These are phyloP conservation scores for Meripilus lineatus DNA, from an alignment of 1,284 basidiomycete genomes.

Conservation along the genomic window DNA sequence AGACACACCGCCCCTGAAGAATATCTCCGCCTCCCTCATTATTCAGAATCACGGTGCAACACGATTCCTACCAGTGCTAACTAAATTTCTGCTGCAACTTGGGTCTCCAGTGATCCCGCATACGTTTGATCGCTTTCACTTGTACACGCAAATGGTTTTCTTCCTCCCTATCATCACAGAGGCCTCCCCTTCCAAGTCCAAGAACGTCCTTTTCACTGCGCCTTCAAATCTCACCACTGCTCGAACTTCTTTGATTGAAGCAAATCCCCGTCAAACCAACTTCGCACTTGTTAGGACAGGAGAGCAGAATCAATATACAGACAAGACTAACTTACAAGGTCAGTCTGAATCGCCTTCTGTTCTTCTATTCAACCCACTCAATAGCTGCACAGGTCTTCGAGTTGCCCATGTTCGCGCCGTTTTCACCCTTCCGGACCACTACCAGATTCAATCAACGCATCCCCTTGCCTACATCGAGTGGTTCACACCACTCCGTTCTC, in stretches of 20 bases:
- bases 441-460: neutral
- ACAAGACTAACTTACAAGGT: slow-evolving; percentile 1
- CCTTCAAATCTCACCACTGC: too few species aligned
- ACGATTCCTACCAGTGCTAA: neutral
- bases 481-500: slow-evolving; percentile 21
- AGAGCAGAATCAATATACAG: slow-evolving; percentile 4
- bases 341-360: neutral
- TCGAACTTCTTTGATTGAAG: too few species aligned
- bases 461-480: slow-evolving; percentile 22
- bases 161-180: too few species aligned
- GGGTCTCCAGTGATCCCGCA: neutral
- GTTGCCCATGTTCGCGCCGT: slow-evolving; percentile 15
- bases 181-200: too few species aligned
- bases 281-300: neutral
- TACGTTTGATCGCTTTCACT: too few species aligned
- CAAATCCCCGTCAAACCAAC: too few species aligned
- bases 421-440: slow-evolving; percentile 9
- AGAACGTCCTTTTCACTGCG: too few species aligned
- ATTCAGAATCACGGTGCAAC: neutral
- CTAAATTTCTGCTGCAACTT: neutral
- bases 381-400: neutral
- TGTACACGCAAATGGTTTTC: too few species aligned
- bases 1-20: neutral
- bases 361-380: neutral
- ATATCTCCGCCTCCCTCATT: neutral